Conservation (phyloP, 2,329 filamentous ascomycete genomes). For the Talaromyces sp. region DNA sequence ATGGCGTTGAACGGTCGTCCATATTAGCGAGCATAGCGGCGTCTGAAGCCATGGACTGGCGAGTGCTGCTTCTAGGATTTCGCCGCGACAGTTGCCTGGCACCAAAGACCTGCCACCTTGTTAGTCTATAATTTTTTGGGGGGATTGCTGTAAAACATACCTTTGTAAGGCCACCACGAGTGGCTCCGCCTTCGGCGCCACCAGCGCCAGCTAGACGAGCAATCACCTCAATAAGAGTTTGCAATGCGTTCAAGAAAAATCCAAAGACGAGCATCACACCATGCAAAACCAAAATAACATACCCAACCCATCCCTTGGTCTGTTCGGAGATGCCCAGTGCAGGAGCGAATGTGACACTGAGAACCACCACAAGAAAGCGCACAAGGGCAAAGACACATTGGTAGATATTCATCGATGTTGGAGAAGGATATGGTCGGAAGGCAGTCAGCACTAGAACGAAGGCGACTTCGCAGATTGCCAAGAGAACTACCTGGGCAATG, state of each 20-base stretch:
- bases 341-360: conserved; percentile 80
- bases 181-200: conserved; percentile 63
- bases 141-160: conserved; percentile 30
- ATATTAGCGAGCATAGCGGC: conserved; percentile 72
- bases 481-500: conserved; percentile 83
- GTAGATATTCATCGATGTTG: conserved; percentile 96
- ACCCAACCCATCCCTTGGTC: conserved; percentile 90
- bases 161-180: conserved; percentile 78
- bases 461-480: conserved; percentile 92
- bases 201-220: conserved; percentile 80
- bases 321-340: conserved; percentile 72
- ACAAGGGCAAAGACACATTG: conserved; percentile 78
- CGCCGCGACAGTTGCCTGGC: conserved; percentile 82
- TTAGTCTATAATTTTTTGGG: not conserved
- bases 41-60: conserved; percentile 77
- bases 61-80: conserved; percentile 54
- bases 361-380: conserved; percentile 67
- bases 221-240: conserved; percentile 83
- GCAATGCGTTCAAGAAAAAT: conserved; percentile 86
- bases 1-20: conserved; percentile 55
- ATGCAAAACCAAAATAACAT: conserved; percentile 82
- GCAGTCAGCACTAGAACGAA: conserved; percentile 80
- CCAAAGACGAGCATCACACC: conserved; percentile 80
- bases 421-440: conserved; percentile 81
- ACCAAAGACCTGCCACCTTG: conserved; percentile 61